Evolutionary conservation across 2,329 filamentous ascomycete genomes (phyloP).

Genomic region (Alternaria angustiovoidea): DNA sequence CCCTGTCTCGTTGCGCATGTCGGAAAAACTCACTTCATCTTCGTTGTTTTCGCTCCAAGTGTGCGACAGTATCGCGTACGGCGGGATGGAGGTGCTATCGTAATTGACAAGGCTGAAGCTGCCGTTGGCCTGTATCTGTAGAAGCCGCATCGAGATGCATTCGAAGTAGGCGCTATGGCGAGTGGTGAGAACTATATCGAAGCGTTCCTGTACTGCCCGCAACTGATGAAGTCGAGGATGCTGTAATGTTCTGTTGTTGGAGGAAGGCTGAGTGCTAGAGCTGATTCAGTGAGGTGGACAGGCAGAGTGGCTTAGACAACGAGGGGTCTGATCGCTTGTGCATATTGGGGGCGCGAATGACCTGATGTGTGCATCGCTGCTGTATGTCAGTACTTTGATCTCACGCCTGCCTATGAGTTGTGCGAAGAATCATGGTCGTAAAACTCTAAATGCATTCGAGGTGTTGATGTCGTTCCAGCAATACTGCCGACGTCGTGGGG

Average conservation of each 20-base stretch:
- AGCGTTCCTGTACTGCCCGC: background rate
- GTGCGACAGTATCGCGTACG: background rate
- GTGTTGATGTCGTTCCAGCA: background rate
- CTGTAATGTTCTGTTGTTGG: accelerated
- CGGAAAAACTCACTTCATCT: background rate
- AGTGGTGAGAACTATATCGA: accelerated
- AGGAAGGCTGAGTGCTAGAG: background rate
- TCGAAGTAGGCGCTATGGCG: background rate
- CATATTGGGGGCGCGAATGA: background rate
- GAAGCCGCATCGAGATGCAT: background rate
- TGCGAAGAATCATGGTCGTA: background rate
- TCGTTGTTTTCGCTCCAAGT: background rate
- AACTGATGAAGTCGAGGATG: too few species aligned
- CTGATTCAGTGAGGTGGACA: background rate
- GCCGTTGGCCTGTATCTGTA: background rate
- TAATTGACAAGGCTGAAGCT: background rate
- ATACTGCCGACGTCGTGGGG: background rate
- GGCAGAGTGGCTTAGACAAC: background rate
- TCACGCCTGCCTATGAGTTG: accelerated
- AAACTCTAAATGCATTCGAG: background rate
- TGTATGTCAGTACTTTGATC: background rate
- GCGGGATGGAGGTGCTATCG: background rate
- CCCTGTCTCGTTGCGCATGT: background rate
- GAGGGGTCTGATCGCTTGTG: background rate
- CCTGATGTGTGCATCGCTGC: background rate